Evolutionary conservation across 2,329 filamentous ascomycete species (phyloP).

Genomic region (Eutypa lata): DNA sequence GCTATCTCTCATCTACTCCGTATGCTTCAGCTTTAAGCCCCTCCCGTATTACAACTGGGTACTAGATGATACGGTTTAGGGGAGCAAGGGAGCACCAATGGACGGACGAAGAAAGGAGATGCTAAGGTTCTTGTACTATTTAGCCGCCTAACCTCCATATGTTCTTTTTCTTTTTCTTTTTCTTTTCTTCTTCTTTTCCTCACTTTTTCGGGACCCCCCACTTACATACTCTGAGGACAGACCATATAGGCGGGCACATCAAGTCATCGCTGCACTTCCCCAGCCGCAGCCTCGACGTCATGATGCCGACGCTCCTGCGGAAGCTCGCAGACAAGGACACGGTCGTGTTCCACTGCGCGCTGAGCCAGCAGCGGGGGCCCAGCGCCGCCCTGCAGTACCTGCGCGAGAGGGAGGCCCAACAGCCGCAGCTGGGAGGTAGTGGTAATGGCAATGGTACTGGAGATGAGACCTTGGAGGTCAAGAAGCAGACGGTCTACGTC

Average conservation of each 20-base stretch:
- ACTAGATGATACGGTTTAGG: too few relatives aligned
- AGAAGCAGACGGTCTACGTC: slow-evolving; percentile 71
- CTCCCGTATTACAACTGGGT: too few relatives aligned
- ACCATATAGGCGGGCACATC: slow-evolving; percentile 91
- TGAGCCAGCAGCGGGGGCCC: slow-evolving; percentile 88
- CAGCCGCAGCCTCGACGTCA: slow-evolving; percentile 67
- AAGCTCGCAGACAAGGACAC: slow-evolving; percentile 72
- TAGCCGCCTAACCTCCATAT: too few relatives aligned
- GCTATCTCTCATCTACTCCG: too few relatives aligned
- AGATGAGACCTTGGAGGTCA: slow-evolving; percentile 18
- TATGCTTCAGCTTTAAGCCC: too few relatives aligned
- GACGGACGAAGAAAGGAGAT: too few relatives aligned
- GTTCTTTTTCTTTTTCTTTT: too few relatives aligned
- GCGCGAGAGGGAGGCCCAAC: slow-evolving; percentile 58
- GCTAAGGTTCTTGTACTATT: too few relatives aligned
- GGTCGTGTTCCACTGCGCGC: slow-evolving; percentile 91
- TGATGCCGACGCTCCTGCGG: slow-evolving; percentile 78
- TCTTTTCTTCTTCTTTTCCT: too few relatives aligned
- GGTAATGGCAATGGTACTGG: slow-evolving; percentile 20
- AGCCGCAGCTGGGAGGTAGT: slow-evolving; percentile 12
- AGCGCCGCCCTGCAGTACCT: slow-evolving; percentile 78
- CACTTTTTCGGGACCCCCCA: too few relatives aligned
- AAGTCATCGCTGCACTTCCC: slow-evolving; percentile 73
- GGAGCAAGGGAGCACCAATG: too few relatives aligned
- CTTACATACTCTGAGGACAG: too few relatives aligned